These are phyloP conservation scores for Colletotrichum simmondsii DNA, from an alignment of 2,329 filamentous ascomycete species.

Conservation along the genomic window DNA sequence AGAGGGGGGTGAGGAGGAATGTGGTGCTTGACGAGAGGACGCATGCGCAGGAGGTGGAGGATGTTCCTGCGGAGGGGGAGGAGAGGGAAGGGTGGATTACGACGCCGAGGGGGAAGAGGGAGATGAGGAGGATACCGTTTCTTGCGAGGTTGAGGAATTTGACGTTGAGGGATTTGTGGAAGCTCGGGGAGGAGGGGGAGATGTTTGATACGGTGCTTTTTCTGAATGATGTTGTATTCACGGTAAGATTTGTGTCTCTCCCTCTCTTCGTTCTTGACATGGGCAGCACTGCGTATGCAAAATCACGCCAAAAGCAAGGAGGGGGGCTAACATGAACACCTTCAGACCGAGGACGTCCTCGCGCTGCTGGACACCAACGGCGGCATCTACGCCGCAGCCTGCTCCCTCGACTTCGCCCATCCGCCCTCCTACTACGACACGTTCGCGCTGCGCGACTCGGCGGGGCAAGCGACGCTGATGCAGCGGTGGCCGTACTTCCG, in stretches of 20 bases:
- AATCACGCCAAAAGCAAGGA: background rate
- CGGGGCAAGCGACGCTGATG: conserved; percentile 62
- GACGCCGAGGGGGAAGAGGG: conserved; percentile 63
- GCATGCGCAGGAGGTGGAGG: conserved; percentile 65
- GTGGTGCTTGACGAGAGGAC: conserved; percentile 69
- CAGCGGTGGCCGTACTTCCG: conserved; percentile 70
- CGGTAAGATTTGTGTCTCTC: conserved; percentile 48
- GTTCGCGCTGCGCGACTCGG: conserved; percentile 67
- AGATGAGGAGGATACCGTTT: conserved; percentile 76
- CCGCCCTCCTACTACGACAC: conserved; percentile 70
- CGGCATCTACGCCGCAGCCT: conserved; percentile 70
- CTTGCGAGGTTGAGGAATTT: conserved; percentile 72
- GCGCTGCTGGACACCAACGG: conserved; percentile 66
- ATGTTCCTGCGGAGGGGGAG: conserved; percentile 19
- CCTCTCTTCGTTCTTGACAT: background rate
- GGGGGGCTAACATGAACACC: background rate
- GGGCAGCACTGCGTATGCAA: background rate
- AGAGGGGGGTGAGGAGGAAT: conserved; percentile 61
- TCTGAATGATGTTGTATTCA: conserved; percentile 72
- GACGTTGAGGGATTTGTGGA: conserved; percentile 68
- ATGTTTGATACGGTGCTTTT: conserved; percentile 69
- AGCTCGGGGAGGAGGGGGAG: conserved; percentile 60
- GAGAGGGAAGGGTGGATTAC: conserved; percentile 71
- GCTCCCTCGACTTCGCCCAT: conserved; percentile 68
- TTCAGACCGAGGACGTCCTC: conserved; percentile 64